Evolutionary conservation across 2,329 filamentous ascomycete species (phyloP).

Genomic region (Diaporthe sp.): DNA sequence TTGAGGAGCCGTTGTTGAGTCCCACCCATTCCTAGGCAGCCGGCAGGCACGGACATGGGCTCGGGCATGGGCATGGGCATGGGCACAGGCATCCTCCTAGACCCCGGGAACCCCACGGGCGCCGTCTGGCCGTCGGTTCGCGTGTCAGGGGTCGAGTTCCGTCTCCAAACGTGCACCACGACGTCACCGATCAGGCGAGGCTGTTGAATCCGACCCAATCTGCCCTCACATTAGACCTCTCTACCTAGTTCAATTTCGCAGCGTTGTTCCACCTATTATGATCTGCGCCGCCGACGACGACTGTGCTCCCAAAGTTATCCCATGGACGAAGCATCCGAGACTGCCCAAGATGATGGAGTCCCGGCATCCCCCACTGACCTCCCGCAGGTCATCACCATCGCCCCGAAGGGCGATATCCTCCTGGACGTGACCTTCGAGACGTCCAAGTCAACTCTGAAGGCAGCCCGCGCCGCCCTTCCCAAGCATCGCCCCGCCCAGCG

Average conservation of each 20-base stretch:
- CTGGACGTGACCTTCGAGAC: constrained; percentile 77
- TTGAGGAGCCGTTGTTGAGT: constrained; percentile 15
- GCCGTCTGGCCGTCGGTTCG: neutral
- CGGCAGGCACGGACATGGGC: constrained; percentile 11
- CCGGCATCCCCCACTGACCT: constrained; percentile 42
- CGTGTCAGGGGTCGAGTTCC: neutral
- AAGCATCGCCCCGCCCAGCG: constrained; percentile 47
- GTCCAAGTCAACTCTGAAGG: constrained; percentile 63
- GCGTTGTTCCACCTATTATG: constrained; percentile 27
- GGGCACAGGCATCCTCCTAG: no score
- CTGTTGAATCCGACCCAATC: constrained; percentile 26
- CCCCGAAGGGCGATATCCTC: constrained; percentile 73
- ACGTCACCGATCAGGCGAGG: constrained; percentile 29
- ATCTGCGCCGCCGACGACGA: constrained; percentile 21
- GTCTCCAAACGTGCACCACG: constrained; percentile 23
- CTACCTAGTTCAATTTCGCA: neutral
- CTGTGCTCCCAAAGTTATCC: constrained; percentile 2
- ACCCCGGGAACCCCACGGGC: constrained; percentile 12
- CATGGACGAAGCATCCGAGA: constrained; percentile 46
- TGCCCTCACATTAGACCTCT: neutral
- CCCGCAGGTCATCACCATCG: constrained; percentile 64
- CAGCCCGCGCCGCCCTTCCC: constrained; percentile 56
- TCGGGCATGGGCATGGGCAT: neutral
- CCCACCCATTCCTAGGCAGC: constrained; percentile 15
- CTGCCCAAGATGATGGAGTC: constrained; percentile 45